A percentile compares a stretch with the other conserved stretches of the same genome.
These are phyloP conservation scores for Myriosclerotinia duriaeana DNA, from an alignment of 2,329 filamentous ascomycete genomes.

Conservation along the genomic window DNA sequence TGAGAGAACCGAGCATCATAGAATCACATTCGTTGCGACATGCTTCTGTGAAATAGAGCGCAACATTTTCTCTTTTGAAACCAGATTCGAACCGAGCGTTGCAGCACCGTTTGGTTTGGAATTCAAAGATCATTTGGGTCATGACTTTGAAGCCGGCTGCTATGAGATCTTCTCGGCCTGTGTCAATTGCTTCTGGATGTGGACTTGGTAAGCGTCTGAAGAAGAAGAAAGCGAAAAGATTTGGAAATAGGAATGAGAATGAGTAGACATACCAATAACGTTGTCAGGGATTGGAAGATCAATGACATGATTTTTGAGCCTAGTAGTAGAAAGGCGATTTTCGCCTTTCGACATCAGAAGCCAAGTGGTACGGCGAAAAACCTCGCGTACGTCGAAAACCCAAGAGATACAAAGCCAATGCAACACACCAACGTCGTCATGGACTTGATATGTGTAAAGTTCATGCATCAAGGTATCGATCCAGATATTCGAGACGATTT, in stretches of 20 bases:
- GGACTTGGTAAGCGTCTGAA: background rate
- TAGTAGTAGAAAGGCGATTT: background rate
- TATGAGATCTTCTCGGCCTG: background rate
- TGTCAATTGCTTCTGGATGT: background rate
- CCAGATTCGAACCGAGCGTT: background rate
- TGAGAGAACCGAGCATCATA: background rate
- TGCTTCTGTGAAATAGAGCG: background rate
- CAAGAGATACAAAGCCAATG: background rate
- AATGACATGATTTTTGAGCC: background rate
- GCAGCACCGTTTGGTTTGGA: background rate
- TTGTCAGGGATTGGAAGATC: background rate
- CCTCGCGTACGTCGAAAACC: background rate
- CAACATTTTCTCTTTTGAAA: accelerated
- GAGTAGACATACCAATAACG: background rate
- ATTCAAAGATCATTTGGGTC: background rate
- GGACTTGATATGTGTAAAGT: background rate
- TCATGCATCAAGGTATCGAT: background rate
- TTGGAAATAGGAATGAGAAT: background rate
- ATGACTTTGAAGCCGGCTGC: background rate
- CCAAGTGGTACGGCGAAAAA: background rate
- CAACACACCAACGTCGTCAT: background rate
- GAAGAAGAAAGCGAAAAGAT: background rate
- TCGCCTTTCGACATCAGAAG: background rate
- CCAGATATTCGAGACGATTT: background rate
- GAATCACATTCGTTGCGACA: background rate